A percentile compares a stretch with the other conserved stretches of the same genome.
Evolutionary conservation across 2,329 filamentous ascomycete genomes (phyloP).

Genomic region (Aspergillaceae sp.): DNA sequence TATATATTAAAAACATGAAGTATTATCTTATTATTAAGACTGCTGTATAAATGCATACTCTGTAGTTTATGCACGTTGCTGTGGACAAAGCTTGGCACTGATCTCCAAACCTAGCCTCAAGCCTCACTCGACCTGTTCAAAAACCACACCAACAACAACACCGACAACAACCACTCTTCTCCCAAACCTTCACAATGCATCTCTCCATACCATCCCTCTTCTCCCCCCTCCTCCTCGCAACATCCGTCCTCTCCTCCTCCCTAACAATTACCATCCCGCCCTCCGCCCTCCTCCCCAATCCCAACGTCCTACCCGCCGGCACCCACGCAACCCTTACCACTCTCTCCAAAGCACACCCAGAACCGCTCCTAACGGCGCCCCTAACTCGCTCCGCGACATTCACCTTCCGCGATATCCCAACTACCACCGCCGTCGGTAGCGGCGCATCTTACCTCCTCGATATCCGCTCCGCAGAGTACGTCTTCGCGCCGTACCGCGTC

Average conservation of each 20-base stretch:
- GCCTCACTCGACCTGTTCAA: too few relatives aligned
- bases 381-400: slow-evolving; percentile 63
- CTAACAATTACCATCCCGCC: slow-evolving; percentile 33
- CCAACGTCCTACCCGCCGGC: slow-evolving; percentile 33
- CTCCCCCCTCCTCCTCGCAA: slow-evolving; percentile 10
- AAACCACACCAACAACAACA: too few relatives aligned
- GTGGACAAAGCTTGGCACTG: too few relatives aligned
- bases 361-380: slow-evolving; percentile 45
- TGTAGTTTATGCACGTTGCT: too few relatives aligned
- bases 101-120: not conserved
- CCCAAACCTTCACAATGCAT: slow-evolving; percentile 8
- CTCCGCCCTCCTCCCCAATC: slow-evolving; percentile 37
- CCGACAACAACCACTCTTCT: too few relatives aligned
- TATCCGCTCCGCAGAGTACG: slow-evolving; percentile 64
- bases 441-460: slow-evolving; percentile 62
- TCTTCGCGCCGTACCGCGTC: slow-evolving; percentile 70
- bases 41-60: too few relatives aligned
- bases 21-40: not conserved
- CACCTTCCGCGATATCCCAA: slow-evolving; percentile 53
- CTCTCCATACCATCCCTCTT: slow-evolving; percentile 4
- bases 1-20: not conserved
- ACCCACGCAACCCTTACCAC: slow-evolving; percentile 46
- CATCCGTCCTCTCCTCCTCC: slow-evolving; percentile 16
- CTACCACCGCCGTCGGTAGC: slow-evolving; percentile 25
- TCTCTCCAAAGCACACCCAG: slow-evolving; percentile 38